Conservation (phyloP, 345 rosid genomes). For the Cardamine chenopodiifolia region DNA sequence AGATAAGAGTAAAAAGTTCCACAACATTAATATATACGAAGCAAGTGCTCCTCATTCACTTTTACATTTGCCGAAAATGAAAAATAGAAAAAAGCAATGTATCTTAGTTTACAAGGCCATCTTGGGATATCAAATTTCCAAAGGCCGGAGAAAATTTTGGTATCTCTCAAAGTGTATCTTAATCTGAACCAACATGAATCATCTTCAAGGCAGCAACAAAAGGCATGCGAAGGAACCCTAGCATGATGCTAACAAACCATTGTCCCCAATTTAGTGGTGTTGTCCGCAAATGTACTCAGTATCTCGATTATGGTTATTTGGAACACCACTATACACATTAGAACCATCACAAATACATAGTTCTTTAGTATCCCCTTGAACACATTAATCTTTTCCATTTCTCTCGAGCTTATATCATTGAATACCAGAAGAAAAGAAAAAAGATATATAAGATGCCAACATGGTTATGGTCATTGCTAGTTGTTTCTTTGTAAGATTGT, state of each 20-base stretch:
- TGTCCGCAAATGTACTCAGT: conserved; percentile 72
- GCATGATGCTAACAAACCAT: conserved; percentile 69
- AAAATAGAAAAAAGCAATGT: background rate
- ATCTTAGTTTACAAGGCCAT: conserved; percentile 17
- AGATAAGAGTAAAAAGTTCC: no score
- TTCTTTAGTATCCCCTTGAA: conserved; percentile 68
- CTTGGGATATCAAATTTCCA: conserved; percentile 20
- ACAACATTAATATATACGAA: no score
- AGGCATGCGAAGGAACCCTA: conserved; percentile 96
- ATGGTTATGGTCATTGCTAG: background rate
- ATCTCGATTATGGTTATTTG: conserved; percentile 69
- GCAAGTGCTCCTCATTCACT: no score
- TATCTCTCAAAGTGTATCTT: conserved; percentile 17
- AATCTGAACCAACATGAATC: conserved; percentile 65
- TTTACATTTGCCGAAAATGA: no score
- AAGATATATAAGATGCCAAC: background rate
- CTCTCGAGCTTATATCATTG: conserved; percentile 79
- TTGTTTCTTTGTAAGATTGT: background rate
- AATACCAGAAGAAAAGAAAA: conserved; percentile 50
- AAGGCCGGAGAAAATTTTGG: conserved; percentile 27
- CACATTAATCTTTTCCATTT: conserved; percentile 74
- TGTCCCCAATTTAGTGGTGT: conserved; percentile 66
- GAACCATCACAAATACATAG: conserved; percentile 60
- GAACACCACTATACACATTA: conserved; percentile 59
- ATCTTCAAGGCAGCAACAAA: conserved; percentile 78